A percentile compares a stretch with the other conserved stretches of the same genome.
phyloP scores from a whole-genome alignment of 1,139 yeast species.

The Candida dubliniensis region DNA sequence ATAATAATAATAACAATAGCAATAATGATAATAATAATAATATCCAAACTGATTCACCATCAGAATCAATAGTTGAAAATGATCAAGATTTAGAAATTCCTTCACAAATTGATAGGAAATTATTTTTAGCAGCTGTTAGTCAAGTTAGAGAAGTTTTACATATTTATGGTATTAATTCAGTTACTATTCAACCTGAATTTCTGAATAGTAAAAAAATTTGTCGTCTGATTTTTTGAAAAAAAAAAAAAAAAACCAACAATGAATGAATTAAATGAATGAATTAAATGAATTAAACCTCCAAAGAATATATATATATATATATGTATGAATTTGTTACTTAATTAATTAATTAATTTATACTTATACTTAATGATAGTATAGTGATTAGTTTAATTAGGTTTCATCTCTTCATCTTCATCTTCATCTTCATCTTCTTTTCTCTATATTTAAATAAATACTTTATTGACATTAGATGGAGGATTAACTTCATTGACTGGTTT shows the following conservation, averaged over 20 bases:
- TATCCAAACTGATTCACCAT: neutral
- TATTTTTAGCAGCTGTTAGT: constrained; percentile 70
- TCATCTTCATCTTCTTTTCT: too few relatives aligned
- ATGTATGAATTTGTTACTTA: neutral
- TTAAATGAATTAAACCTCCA: neutral
- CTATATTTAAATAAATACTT: too few relatives aligned
- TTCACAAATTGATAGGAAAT: constrained; percentile 30
- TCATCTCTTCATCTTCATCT: too few relatives aligned
- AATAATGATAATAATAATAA: neutral
- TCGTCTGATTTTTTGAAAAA: neutral
- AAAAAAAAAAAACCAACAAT: neutral
- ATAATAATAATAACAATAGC: neutral
- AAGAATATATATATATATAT: neutral
- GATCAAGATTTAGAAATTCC: constrained; percentile 2
- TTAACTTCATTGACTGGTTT: constrained; percentile 8
- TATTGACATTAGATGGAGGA: too few relatives aligned
- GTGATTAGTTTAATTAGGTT: too few relatives aligned
- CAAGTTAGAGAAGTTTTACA: constrained; percentile 79
- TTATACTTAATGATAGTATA: too few relatives aligned
- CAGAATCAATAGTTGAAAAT: constrained; percentile 1
- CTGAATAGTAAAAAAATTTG: constrained; percentile 3
- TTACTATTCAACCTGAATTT: constrained; percentile 93
- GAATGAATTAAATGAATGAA: neutral
- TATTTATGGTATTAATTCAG: constrained; percentile 84
- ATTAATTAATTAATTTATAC: neutral